Conservation (phyloP, 495 filamentous ascomycete genomes). For the Hypoxylon intermedium region DNA sequence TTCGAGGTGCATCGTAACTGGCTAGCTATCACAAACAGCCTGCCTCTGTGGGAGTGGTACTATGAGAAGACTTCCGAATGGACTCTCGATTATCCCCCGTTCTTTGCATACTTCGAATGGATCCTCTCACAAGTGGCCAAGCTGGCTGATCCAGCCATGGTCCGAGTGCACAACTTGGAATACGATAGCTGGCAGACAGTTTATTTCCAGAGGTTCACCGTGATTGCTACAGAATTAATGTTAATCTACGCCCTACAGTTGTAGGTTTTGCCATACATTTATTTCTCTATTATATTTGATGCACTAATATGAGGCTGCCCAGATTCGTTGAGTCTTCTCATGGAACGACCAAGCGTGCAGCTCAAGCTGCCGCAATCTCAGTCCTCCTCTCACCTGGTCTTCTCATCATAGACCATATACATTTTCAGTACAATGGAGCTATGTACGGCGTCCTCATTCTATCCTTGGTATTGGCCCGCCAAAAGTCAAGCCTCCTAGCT, state of each 20-base stretch:
- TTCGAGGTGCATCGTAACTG: conserved; percentile 99
- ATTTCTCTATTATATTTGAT: not conserved
- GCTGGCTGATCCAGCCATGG: conserved; percentile 79
- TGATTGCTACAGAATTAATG: conserved; percentile 85
- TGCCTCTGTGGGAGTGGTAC: conserved; percentile 91
- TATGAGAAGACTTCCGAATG: conserved; percentile 97
- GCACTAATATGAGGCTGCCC: conserved; percentile 20
- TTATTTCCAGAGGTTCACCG: conserved; percentile 88
- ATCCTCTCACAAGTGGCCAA: conserved; percentile 80
- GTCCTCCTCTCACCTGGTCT: conserved; percentile 91
- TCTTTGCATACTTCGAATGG: conserved; percentile 98
- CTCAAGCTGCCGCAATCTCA: conserved; percentile 86
- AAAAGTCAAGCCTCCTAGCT: conserved; percentile 74
- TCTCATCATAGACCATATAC: conserved; percentile 97
- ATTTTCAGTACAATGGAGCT: conserved; percentile 99
- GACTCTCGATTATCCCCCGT: conserved; percentile 98
- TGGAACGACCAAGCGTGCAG: conserved; percentile 69
- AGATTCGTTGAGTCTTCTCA: conserved; percentile 77
- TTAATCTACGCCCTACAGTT: conserved; percentile 83
- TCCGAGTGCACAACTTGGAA: conserved; percentile 77
- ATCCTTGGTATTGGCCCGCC: conserved; percentile 81
- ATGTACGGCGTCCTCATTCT: conserved; percentile 88
- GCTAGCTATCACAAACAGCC: conserved; percentile 90
- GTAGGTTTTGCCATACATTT: conserved; percentile 50
- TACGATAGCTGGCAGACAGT: conserved; percentile 92